Conservation (phyloP, 306 rosid genomes). For the Cyclanthera cordifolia region DNA sequence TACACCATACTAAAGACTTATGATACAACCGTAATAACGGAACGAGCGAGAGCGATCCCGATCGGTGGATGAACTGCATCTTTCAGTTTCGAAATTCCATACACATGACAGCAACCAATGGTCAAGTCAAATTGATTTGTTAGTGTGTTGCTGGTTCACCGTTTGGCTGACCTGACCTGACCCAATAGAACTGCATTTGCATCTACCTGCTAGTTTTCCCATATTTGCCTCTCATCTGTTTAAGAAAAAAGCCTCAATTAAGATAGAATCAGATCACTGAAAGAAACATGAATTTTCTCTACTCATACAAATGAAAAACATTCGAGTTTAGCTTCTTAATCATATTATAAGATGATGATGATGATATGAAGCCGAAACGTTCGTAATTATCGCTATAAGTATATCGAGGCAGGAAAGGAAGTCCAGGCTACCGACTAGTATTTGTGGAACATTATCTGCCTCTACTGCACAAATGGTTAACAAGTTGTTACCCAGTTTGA, state of each 20-base stretch:
- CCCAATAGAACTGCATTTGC: conserved; percentile 14
- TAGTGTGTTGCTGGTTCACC: conserved; percentile 26
- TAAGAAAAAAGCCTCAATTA: not conserved
- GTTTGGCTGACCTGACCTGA: conserved; percentile 23
- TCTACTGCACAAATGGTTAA: conserved; percentile 7
- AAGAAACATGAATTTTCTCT: not conserved
- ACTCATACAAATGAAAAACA: not conserved
- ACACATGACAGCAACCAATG: conserved; percentile 30
- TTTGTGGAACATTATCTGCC: not conserved
- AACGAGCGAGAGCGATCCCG: conserved; percentile 14
- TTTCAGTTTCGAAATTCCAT: conserved; percentile 29
- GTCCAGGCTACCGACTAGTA: conserved; percentile 2
- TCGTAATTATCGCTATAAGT: not conserved
- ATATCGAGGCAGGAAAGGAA: not conserved
- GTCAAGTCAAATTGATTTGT: conserved; percentile 21
- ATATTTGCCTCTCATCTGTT: conserved; percentile 35
- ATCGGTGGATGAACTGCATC: conserved; percentile 26
- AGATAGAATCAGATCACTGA: not conserved
- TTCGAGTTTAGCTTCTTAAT: not conserved
- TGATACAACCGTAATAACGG: conserved; percentile 25
- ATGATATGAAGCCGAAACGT: not conserved
- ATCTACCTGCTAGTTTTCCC: conserved; percentile 14
- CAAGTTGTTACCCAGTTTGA: conserved; percentile 69
- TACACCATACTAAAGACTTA: conserved; percentile 41
- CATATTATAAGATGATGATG: not conserved